phyloP scores from a whole-genome alignment of 305 asterid genomes.

The Euphrasia arctica region DNA sequence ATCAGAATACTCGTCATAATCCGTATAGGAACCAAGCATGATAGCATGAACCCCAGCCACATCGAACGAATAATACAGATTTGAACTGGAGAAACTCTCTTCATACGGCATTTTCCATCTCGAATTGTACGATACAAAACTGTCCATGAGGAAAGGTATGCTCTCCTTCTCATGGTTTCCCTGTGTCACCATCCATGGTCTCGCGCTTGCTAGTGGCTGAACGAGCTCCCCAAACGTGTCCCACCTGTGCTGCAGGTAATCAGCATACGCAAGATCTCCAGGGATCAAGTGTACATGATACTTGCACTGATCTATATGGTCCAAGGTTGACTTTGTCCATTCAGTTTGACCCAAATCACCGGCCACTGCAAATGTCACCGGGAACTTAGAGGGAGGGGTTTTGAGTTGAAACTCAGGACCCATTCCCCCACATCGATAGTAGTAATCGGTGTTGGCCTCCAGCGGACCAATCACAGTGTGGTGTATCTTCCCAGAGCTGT shows the following conservation, averaged over 20 bases:
- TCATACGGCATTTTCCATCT: slow-evolving; percentile 93
- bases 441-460: slow-evolving; percentile 53
- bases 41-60: slow-evolving; percentile 78
- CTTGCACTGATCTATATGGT: slow-evolving; percentile 70
- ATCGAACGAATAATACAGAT: slow-evolving; percentile 82
- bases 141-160: slow-evolving; percentile 47
- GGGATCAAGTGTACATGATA: slow-evolving; percentile 84
- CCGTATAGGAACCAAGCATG: slow-evolving; percentile 86
- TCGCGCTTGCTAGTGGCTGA: slow-evolving; percentile 87
- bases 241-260: slow-evolving; percentile 74
- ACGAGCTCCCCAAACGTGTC: slow-evolving; percentile 90
- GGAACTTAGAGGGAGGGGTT: slow-evolving; percentile 84
- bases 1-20: slow-evolving; percentile 57
- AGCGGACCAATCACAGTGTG: slow-evolving; percentile 87
- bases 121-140: slow-evolving; percentile 68
- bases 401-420: slow-evolving; percentile 76
- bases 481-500: slow-evolving; percentile 78
- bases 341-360: slow-evolving; percentile 96
- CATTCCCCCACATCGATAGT: slow-evolving; percentile 74
- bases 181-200: slow-evolving; percentile 99
- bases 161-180: slow-evolving; percentile 88
- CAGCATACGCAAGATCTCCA: slow-evolving; percentile 93
- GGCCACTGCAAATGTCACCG: slow-evolving; percentile 77
- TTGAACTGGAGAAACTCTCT: slow-evolving; percentile 80
- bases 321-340: slow-evolving; percentile 86